A percentile compares a stretch with the other conserved stretches of the same genome.
Evolutionary conservation across 192 early-diverging fungal genomes (phyloP).

Genomic region (Oehlia diaphana): DNA sequence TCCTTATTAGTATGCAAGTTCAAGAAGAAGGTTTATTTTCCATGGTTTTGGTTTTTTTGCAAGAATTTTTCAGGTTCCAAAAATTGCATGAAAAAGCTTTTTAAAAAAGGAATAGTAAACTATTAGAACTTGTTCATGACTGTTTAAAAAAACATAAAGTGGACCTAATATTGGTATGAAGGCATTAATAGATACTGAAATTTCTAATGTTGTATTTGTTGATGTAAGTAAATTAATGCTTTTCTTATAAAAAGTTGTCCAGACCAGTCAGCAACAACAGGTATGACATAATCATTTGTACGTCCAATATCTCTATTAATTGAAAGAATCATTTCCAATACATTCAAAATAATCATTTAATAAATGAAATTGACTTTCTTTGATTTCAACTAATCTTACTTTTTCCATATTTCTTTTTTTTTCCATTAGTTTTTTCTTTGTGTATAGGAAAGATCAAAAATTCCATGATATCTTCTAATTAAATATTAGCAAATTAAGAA

Average conservation of each 20-base stretch:
- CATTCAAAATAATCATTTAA: background rate
- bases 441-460: constrained; percentile 3
- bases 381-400: background rate
- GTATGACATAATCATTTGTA: background rate
- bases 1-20: background rate
- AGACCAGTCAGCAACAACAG: constrained; percentile 5
- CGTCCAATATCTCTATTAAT: background rate
- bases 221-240: background rate
- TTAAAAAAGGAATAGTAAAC: constrained; percentile 14
- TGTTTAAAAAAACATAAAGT: background rate
- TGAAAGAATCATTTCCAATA: background rate
- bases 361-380: background rate
- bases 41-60: background rate
- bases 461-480: background rate
- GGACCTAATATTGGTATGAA: constrained; percentile 11
- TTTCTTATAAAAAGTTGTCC: constrained; percentile 14
- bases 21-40: background rate
- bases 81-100: constrained; percentile 7
- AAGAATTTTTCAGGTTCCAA: background rate
- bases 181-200: background rate
- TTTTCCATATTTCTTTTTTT: background rate
- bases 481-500: background rate
- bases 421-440: background rate
- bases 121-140: background rate
- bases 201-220: background rate